Evolutionary conservation across 257 asterid genomes (phyloP).

Genomic region (Jacaranda mimosifolia): DNA sequence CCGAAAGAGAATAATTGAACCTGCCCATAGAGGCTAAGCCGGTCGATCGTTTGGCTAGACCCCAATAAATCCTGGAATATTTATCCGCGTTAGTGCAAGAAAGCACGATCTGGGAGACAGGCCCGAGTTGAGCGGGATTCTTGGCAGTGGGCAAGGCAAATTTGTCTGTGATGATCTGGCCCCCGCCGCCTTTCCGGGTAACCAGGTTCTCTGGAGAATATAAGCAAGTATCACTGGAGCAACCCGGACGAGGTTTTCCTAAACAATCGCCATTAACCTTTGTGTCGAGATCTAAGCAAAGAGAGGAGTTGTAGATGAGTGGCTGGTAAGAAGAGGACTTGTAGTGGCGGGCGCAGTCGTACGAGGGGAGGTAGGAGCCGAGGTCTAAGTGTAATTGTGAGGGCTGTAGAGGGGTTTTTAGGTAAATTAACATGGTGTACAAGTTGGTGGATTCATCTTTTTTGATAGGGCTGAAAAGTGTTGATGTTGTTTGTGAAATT

Average conservation of each 20-base stretch:
- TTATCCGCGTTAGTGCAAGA: constrained; percentile 31
- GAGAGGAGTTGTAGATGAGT: constrained; percentile 37
- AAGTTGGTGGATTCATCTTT: constrained; percentile 31
- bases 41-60: constrained; percentile 43
- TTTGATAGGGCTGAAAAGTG: constrained; percentile 38
- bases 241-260: constrained; percentile 39
- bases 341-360: constrained; percentile 48
- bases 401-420: constrained; percentile 38
- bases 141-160: constrained; percentile 30
- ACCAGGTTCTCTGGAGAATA: constrained; percentile 41
- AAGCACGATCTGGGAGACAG: constrained; percentile 32
- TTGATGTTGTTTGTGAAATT: not conserved
- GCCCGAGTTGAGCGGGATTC: constrained; percentile 22
- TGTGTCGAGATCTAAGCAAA: constrained; percentile 27
- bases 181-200: constrained; percentile 30
- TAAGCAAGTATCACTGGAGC: constrained; percentile 42
- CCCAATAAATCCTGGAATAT: constrained; percentile 34
- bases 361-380: constrained; percentile 42
- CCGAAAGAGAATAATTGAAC: constrained; percentile 47
- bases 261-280: constrained; percentile 19
- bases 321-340: constrained; percentile 45
- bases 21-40: constrained; percentile 55
- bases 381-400: constrained; percentile 38
- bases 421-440: constrained; percentile 30
- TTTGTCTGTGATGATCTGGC: constrained; percentile 34